These are phyloP conservation scores for Allium sativum DNA, from an alignment of 106 monocot species.

Conservation along the genomic window DNA sequence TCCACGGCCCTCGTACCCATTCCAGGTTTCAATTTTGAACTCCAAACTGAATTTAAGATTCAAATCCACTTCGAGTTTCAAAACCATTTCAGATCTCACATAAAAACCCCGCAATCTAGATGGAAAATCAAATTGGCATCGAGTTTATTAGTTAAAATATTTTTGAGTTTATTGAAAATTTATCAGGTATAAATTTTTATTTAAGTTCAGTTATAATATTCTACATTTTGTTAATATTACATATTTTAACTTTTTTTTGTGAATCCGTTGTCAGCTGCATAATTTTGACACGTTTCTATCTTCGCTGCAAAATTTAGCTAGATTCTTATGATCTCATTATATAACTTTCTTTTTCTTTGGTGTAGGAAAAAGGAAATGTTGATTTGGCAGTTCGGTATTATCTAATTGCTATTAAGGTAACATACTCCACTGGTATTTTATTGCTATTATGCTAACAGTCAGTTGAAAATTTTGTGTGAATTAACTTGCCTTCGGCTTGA, in stretches of 20 bases:
- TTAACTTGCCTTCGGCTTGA: too few species aligned
- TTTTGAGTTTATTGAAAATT: too few species aligned
- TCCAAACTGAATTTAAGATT: too few species aligned
- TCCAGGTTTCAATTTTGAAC: too few species aligned
- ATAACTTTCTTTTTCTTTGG: not conserved
- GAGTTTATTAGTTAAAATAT: too few species aligned
- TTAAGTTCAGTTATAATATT: not conserved
- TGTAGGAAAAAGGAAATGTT: slow-evolving; percentile 91
- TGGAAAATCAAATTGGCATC: too few species aligned
- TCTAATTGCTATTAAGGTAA: slow-evolving; percentile 73
- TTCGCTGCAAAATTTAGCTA: not conserved
- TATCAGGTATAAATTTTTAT: slow-evolving; percentile 52
- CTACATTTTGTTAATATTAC: slow-evolving; percentile 3
- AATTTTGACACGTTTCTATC: slow-evolving; percentile 55
- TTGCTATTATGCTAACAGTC: too few species aligned
- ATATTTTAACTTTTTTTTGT: not conserved
- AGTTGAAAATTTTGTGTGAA: too few species aligned
- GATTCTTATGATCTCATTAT: not conserved
- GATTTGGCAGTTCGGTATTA: slow-evolving; percentile 88
- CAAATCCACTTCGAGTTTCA: too few species aligned
- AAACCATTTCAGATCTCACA: too few species aligned
- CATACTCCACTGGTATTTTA: not conserved
- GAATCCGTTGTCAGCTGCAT: slow-evolving; percentile 35
- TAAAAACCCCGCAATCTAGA: too few species aligned
- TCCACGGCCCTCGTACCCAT: too few species aligned